Conservation (phyloP, 1,284 basidiomycete species). For the Cystobasidium slooffiae region DNA sequence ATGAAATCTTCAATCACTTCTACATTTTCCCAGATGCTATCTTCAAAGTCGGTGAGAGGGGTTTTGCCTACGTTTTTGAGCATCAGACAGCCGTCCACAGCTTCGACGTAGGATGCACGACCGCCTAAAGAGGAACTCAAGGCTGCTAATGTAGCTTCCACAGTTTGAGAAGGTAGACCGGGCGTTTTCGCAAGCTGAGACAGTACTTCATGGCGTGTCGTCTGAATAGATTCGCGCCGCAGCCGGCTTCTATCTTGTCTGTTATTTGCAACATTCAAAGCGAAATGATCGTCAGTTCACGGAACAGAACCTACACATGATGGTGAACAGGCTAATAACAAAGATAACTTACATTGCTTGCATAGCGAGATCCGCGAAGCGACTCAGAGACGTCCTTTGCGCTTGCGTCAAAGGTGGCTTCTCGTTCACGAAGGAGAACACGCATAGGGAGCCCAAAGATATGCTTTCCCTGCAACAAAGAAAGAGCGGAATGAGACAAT, state of each 20-base stretch:
- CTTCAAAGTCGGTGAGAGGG: neutral
- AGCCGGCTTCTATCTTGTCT: neutral
- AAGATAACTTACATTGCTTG: conserved; percentile 18
- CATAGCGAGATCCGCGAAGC: conserved; percentile 2
- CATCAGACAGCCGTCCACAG: neutral
- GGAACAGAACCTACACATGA: too few relatives aligned
- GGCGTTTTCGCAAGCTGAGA: neutral
- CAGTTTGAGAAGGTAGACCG: neutral
- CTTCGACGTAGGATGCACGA: neutral
- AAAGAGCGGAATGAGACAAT: neutral
- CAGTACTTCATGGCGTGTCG: neutral
- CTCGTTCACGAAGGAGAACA: conserved; percentile 8
- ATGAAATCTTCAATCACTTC: conserved; percentile 22
- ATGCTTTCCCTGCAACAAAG: neutral
- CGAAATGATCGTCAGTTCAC: too few relatives aligned
- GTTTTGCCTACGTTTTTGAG: neutral
- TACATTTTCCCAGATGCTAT: conserved; percentile 23
- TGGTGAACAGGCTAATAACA: neutral
- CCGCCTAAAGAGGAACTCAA: neutral
- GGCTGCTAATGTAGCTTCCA: neutral
- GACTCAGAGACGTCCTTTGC: neutral
- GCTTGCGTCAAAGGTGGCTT: conserved; percentile 2
- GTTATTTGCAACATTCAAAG: too few relatives aligned
- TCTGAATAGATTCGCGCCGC: neutral
- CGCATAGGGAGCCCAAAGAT: conserved; percentile 27